Percentiles rank a stretch among this genome's conserved stretches.
phyloP scores from a whole-genome alignment of 2,329 filamentous ascomycete genomes.

The Pseudocercospora vitis region DNA sequence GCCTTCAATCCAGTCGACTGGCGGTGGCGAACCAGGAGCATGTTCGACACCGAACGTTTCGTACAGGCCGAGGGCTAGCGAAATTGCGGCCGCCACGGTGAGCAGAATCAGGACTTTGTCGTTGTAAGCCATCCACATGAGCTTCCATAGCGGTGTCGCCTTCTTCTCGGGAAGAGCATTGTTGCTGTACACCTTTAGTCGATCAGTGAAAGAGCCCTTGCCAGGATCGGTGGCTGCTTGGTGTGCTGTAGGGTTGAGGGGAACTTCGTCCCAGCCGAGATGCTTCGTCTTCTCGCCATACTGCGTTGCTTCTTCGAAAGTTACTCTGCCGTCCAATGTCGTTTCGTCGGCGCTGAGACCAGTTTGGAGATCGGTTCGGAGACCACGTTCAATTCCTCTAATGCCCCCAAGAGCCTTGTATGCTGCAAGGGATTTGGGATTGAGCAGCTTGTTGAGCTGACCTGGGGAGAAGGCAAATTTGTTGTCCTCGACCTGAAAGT shows the following conservation, averaged over 20 bases:
- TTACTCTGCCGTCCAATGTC: conserved; percentile 60
- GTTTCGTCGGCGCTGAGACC: conserved; percentile 72
- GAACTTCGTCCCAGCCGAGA: conserved; percentile 31
- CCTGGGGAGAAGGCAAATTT: conserved; percentile 82
- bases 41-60: conserved; percentile 58
- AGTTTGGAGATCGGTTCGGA: conserved; percentile 63
- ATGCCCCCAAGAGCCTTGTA: conserved; percentile 75
- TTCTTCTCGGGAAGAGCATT: conserved; percentile 70
- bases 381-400: conserved; percentile 70
- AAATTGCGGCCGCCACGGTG: conserved; percentile 70
- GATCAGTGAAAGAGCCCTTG: conserved; percentile 55
- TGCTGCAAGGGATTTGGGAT: conserved; percentile 73
- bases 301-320: conserved; percentile 62
- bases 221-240: conserved; percentile 19
- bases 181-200: conserved; percentile 67
- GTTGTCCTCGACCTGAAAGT: conserved; percentile 75
- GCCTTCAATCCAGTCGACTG: conserved; percentile 77
- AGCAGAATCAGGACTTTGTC: conserved; percentile 75
- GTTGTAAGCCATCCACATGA: conserved; percentile 81
- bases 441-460: conserved; percentile 75
- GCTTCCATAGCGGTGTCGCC: conserved; percentile 65
- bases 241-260: conserved; percentile 27
- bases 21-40: conserved; percentile 19
- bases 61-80: conserved; percentile 72
- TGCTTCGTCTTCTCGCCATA: conserved; percentile 25